Base-by-base conservation (phyloP, 352 stramenopile species). In the Phytophthora citricola region DNA sequence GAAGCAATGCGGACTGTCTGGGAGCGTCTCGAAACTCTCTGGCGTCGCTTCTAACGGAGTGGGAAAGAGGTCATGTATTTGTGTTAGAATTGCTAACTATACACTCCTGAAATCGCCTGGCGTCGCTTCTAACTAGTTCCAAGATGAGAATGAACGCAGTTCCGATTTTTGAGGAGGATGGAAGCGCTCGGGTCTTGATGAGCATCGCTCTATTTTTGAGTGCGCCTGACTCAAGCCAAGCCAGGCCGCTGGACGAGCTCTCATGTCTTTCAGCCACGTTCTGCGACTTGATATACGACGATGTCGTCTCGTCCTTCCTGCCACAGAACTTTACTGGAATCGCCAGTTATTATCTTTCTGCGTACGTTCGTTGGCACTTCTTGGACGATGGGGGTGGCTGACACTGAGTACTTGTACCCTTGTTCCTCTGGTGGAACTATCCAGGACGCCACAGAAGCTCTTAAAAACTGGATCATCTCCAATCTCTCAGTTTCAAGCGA, bases 221-320 rank as follows among this genome's bases (percentile, higher is more conserved):
- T 5, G 8, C 20, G 4, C 9, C 53, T 1, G 38, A 36, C 24
- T 34, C 36, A 6, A 31, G 3, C 5, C 26, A 31, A 6, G 24
- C 8, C 1, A 53, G 54, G 54, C 17, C 55, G 20, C 22, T 43
- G 7, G 26, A 26, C 10, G 32, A 55, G 11, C 11, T 63, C 17
- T 7, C 55, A 22, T 63, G 56, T 20, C 55, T 63, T 63, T n/a
- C 22, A 5, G 12, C 0, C 4, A 8, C 6, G 4, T 31, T 31
- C 27, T 63, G 56, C 8, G 56, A 63, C 45, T 43, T 63, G 56
- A 44, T 56, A 32, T 63, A 63, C 14, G 17, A 26, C 15, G 45
- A 63, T 8, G 56, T 56, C 9, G 0, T n/a, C 14, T 48, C 55
- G 3, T 43, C 55, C 10, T 41, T 55, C 15, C 34, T 39, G 8